phyloP scores from a whole-genome alignment of 495 filamentous ascomycete species.

The Stereocaulon alpinum region DNA sequence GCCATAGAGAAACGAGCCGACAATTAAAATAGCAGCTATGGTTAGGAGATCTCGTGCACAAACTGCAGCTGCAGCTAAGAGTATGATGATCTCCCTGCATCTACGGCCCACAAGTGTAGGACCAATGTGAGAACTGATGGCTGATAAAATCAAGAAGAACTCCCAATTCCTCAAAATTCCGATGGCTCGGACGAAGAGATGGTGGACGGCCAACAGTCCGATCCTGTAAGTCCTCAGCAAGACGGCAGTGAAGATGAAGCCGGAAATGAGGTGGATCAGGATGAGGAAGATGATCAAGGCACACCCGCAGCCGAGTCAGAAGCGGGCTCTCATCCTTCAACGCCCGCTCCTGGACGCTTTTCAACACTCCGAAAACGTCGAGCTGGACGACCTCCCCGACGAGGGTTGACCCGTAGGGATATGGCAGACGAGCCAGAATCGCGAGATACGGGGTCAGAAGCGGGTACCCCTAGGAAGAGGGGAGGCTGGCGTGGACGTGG shows the following conservation, averaged over 20 bases:
- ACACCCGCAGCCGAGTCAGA: conserved; percentile 35
- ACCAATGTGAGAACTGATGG: background rate
- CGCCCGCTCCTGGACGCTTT: conserved; percentile 32
- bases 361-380: conserved; percentile 64
- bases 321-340: conserved; percentile 28
- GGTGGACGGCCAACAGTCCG: conserved; percentile 33
- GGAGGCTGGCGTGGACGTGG: conserved; percentile 61
- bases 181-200: conserved; percentile 43
- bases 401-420: conserved; percentile 67
- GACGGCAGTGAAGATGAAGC: conserved; percentile 26
- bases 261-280: conserved; percentile 25
- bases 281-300: conserved; percentile 26
- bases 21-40: conserved; percentile 26
- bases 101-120: background rate
- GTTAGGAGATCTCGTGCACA: conserved; percentile 39
- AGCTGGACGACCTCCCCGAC: conserved; percentile 78
- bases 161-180: conserved; percentile 33
- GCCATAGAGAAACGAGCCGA: background rate
- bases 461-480: conserved; percentile 50
- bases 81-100: conserved; percentile 21
- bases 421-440: conserved; percentile 46
- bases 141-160: conserved; percentile 28
- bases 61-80: conserved; percentile 39
- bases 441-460: conserved; percentile 42
- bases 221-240: conserved; percentile 29